Base-by-base conservation (phyloP, 2,329 filamentous ascomycete species). In the Verticillium isaacii region DNA sequence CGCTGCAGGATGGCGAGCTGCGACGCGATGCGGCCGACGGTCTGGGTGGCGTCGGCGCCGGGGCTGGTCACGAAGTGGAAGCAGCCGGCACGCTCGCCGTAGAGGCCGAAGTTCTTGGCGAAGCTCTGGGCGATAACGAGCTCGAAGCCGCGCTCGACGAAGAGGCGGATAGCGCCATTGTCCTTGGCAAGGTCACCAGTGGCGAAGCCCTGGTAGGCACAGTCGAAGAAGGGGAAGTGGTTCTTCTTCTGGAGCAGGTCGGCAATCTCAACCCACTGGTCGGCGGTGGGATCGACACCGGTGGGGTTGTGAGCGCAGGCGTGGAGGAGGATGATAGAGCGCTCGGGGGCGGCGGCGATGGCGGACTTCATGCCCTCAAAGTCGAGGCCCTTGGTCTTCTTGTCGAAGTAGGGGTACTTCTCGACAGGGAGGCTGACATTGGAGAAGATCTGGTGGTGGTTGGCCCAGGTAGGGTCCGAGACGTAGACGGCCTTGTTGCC, bases 141-240 rank as follows among this genome's bases (percentile, higher is more conserved):
- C 78, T 93, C 90, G 77, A 97, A 95, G 66, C 93, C 94, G 75
- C 96, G 89, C 72, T 94, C 89, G 70, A 97, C 82, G 73, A 99
- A 99, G 83, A 97, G 91, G 68, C 92, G 90, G 69, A 99, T 89
- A n/a, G 95, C 92, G 82, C 89, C 93, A 66, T 91, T 92, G 75
- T 99, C 95, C 64, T 88, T 86, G 68, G 85, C 82, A 23, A 98
- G 85, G 74, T 96, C 89, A 63, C 95, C 95, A 1, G 95, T 96
- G 3, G 95, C 95, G 74, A 99, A 99, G 62, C 95, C 94, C 78
- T 98, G 95, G 82, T 99, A 99, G 61, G 95, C 95, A 67, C 87
- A 92, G 82, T 99, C 95, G 79, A 99, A 98, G 86, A 99, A 98
- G 70, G 95, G 94, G 80, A 99, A 97, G 77, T 96, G 94, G 66